phyloP scores from a whole-genome alignment of 495 filamentous ascomycete species.

The Penicillium pulvis region DNA sequence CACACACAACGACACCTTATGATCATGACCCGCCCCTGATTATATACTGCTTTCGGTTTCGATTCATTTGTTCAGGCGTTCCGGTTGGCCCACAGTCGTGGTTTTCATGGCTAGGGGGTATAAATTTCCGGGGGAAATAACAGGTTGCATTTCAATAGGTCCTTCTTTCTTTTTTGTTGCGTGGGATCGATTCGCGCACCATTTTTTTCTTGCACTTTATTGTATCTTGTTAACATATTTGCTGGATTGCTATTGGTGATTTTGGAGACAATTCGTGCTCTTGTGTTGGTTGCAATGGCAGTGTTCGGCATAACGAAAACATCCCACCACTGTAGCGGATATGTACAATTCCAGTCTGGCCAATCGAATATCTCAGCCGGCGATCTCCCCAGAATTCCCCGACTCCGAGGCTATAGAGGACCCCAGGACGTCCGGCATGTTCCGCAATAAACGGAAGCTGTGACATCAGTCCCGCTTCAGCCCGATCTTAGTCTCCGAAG shows the following conservation, averaged over 20 bases:
- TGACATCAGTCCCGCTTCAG: conserved; percentile 56
- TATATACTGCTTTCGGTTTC: conserved; percentile 14
- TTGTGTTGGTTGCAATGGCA: conserved; percentile 6
- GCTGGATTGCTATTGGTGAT: conserved; percentile 2
- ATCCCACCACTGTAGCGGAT: conserved; percentile 21
- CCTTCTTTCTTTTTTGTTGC: conserved; percentile 5
- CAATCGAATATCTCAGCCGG: conserved; percentile 9
- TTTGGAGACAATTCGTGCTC: conserved; percentile 1
- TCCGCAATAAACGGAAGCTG: conserved; percentile 36
- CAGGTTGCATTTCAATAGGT: conserved; percentile 27
- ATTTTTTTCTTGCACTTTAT: conserved; percentile 8
- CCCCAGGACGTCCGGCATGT: conserved; percentile 32
- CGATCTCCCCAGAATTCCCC: conserved; percentile 24
- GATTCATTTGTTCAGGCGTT: conserved; percentile 19
- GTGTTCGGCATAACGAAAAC: conserved; percentile 1
- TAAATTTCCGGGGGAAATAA: conserved; percentile 9
- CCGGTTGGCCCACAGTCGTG: conserved; percentile 10
- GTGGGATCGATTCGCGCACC: conserved; percentile 10
- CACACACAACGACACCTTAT: conserved; percentile 8
- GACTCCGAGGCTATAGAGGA: conserved; percentile 44
- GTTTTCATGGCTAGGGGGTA: conserved; percentile 22
- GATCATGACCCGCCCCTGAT: conserved; percentile 3
- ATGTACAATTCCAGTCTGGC: conserved; percentile 24
- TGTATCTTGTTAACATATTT: conserved; percentile 1
- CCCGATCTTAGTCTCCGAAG: conserved; percentile 42